phyloP scores from a whole-genome alignment of 2,329 filamentous ascomycete genomes.

The Aspergillus calidoustus region DNA sequence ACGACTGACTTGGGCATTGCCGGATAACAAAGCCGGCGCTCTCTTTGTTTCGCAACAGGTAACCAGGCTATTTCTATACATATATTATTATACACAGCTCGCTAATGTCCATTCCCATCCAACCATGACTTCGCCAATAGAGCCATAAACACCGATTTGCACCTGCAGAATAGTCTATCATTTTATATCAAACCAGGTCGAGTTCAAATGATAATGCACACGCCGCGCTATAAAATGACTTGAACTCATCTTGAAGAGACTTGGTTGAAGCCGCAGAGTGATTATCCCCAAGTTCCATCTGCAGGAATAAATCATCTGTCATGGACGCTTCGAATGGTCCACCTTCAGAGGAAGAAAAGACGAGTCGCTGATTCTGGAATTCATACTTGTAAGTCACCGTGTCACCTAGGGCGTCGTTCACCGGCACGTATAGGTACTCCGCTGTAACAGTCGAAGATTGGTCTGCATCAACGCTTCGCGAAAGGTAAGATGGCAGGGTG shows the following conservation, averaged over 20 bases:
- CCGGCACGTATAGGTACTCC: slow-evolving; percentile 42
- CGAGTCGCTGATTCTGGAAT: slow-evolving; percentile 37
- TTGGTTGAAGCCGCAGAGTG: slow-evolving; percentile 9
- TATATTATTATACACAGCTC: background rate
- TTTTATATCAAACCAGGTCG: slow-evolving; percentile 16
- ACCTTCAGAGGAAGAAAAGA: slow-evolving; percentile 37
- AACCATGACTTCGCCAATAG: background rate
- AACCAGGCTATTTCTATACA: background rate
- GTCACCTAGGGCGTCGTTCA: slow-evolving; percentile 35
- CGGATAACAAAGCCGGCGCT: background rate
- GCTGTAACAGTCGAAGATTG: slow-evolving; percentile 23
- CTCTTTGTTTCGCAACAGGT: background rate
- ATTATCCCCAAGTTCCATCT: slow-evolving; percentile 27
- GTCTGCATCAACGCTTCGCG: slow-evolving; percentile 10
- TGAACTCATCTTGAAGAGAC: slow-evolving; percentile 33
- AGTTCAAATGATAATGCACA: slow-evolving; percentile 46
- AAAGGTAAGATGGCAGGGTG: slow-evolving; percentile 32
- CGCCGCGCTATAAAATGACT: slow-evolving; percentile 42
- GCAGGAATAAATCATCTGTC: slow-evolving; percentile 38
- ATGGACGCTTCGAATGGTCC: slow-evolving; percentile 37
- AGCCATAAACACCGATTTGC: background rate
- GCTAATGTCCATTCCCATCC: background rate
- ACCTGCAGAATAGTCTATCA: background rate
- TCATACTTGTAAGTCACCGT: slow-evolving; percentile 35
- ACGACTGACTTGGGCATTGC: background rate